Conservation (phyloP, 2,329 filamentous ascomycete genomes). For the Colletotrichum sp. region DNA sequence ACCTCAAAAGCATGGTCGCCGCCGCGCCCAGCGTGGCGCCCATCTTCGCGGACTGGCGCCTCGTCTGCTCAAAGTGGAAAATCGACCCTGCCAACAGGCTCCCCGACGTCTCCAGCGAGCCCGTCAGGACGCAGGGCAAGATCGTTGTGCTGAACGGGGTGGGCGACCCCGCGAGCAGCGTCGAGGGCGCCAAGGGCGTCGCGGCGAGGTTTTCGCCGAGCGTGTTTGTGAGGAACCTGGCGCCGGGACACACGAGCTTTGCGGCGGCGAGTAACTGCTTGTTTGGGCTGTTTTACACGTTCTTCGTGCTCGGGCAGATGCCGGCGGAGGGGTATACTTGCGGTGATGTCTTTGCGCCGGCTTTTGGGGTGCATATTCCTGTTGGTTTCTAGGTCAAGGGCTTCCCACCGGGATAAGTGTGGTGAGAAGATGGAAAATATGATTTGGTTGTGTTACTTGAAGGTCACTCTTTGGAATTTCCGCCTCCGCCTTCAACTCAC, state of each 20-base stretch:
- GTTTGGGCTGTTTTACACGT: background rate
- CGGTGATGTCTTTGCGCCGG: background rate
- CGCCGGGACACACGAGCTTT: constrained; percentile 2
- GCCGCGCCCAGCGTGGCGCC: constrained; percentile 7
- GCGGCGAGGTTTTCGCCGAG: background rate
- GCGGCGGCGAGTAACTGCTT: background rate
- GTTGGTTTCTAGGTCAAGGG: background rate
- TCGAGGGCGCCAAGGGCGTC: background rate
- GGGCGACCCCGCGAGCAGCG: constrained; percentile 1
- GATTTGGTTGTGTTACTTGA: background rate
- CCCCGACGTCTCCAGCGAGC: background rate
- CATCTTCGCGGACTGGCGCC: constrained; percentile 1
- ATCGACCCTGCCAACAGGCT: background rate
- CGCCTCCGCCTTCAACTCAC: no score
- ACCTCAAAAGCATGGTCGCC: background rate
- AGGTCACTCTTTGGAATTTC: background rate
- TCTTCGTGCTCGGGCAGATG: background rate
- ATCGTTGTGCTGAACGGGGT: background rate
- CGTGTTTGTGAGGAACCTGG: background rate
- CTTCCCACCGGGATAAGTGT: background rate
- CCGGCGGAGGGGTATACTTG: background rate
- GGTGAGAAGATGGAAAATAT: background rate
- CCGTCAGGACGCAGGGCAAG: background rate
- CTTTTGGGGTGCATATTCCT: background rate
- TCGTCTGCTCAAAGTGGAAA: constrained; percentile 3